Conservation (phyloP, 176 grass and related monocot species). For the Musa schizocarpa region DNA sequence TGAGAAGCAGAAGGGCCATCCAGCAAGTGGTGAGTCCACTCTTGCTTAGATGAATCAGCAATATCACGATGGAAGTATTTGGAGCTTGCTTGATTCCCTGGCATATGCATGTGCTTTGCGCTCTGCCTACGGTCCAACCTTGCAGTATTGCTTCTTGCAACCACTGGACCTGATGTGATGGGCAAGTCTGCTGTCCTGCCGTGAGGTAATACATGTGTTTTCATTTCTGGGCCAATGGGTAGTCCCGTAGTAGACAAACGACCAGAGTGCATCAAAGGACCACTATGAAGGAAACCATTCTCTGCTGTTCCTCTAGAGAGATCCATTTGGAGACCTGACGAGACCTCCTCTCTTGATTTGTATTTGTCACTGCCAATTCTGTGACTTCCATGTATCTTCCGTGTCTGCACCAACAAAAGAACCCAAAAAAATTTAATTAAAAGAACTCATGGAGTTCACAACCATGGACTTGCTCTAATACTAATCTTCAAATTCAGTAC, state of each 20-base stretch:
- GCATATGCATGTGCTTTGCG: conserved; percentile 37
- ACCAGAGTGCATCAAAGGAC: conserved; percentile 55
- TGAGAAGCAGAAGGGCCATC: conserved; percentile 87
- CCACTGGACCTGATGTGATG: conserved; percentile 40
- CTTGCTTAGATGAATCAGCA: conserved; percentile 37
- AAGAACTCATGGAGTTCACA: no score
- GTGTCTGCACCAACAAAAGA: conserved; percentile 34
- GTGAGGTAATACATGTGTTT: conserved; percentile 40
- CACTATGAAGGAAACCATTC: conserved; percentile 46
- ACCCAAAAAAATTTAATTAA: not conserved
- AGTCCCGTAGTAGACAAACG: conserved; percentile 63
- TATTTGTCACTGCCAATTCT: conserved; percentile 62
- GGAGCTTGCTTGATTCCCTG: conserved; percentile 49
- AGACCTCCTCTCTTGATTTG: conserved; percentile 56
- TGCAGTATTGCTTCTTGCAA: conserved; percentile 44
- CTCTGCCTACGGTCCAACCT: conserved; percentile 60
- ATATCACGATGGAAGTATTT: conserved; percentile 49
- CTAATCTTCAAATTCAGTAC: no score
- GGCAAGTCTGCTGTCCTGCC: conserved; percentile 43
- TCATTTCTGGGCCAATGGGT: conserved; percentile 44
- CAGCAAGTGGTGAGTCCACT: conserved; percentile 61
- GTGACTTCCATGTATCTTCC: conserved; percentile 47
- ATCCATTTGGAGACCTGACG: conserved; percentile 57
- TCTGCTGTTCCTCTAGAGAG: conserved; percentile 42
- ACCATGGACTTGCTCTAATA: no score